Percentiles rank a stretch among this genome's conserved stretches.
phyloP scores from a whole-genome alignment of 768 basidiomycete genomes.

The Xerocomus potaroensis region DNA sequence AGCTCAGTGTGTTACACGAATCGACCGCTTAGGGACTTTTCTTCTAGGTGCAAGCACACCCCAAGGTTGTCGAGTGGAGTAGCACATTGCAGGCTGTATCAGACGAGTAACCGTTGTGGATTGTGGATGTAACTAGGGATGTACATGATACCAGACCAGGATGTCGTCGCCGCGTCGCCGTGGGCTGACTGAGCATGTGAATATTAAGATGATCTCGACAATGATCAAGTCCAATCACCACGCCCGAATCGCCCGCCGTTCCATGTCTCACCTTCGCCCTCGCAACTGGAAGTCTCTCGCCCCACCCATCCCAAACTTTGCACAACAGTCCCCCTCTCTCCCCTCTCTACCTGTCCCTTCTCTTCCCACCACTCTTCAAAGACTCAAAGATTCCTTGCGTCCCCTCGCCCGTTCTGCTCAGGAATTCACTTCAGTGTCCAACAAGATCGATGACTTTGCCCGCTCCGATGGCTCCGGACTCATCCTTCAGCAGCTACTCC shows the following conservation, averaged over 20 bases:
- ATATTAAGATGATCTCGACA: not conserved
- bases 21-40: conserved; percentile 4
- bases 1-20: not conserved
- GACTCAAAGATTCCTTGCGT: conserved; percentile 64
- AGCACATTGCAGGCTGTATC: conserved; percentile 55
- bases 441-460: conserved; percentile 68
- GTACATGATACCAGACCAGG: too few relatives aligned
- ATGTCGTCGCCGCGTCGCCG: too few relatives aligned
- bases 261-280: conserved; percentile 36
- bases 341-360: conserved; percentile 74
- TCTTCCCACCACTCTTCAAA: conserved; percentile 58
- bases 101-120: too few relatives aligned
- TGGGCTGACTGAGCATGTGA: not conserved
- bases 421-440: conserved; percentile 51
- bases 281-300: conserved; percentile 69
- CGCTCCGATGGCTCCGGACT: conserved; percentile 37
- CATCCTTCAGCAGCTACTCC: conserved; percentile 61
- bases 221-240: not conserved
- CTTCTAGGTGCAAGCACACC: conserved; percentile 62
- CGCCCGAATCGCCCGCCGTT: conserved; percentile 6
- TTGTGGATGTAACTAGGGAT: too few relatives aligned
- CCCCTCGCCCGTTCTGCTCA: conserved; percentile 66
- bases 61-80: conserved; percentile 71
- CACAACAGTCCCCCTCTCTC: conserved; percentile 51
- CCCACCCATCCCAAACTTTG: conserved; percentile 62